Evolutionary conservation across 1,284 basidiomycete genomes (phyloP), one percentile per base, ranked within the genome.

Genomic region (Leccinum subspadiceum): DNA sequence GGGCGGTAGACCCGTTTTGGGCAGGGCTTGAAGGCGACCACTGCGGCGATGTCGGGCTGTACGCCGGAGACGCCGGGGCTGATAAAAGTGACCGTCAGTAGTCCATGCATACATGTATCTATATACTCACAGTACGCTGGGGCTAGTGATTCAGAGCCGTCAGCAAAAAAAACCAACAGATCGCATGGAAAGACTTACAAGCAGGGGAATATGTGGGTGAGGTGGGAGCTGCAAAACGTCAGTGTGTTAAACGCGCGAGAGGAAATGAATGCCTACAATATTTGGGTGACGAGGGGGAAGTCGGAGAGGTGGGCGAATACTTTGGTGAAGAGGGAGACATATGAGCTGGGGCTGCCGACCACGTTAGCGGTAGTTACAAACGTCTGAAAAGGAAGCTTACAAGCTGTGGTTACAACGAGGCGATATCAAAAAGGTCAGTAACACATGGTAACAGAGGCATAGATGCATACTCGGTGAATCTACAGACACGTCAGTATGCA

Each of bases 241-340:
- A 61, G 62, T 22, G 65, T 29, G 37, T 54, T 17, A 56, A 64
- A 7, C 17, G 15, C 5, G 22, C 51, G n/a, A 33, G 39, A 33
- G 39, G 52, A 33, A 24, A 54, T 12, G 26, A 10, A 33, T 7
- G 80, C 90, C 70, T 76, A 92, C 86, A 94, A 75, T 94, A 96
- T 79, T 89, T 91, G 53, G 94, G 94, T 49, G 92, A 93, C 1
- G 92, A 83, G 0, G 93, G 92, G 1, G 91, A 93, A 53, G 87
- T 85, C 1, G 90, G 90, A 2, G 90, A 92, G 0, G 90, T 92
- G 5, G 91, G 90, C 29, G 92, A 93, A 74, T 93, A 94, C 70
- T 89, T 89, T 3, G 92, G 93, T 39, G 90, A 93, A 5, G 92
- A 85, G 0, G 93, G 91, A 29, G 90, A 93, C 80, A 90, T 86